Percentiles rank a stretch among this genome's conserved stretches.
phyloP scores from a whole-genome alignment of 108 stramenopile genomes.

The Heterococcus sp. region DNA sequence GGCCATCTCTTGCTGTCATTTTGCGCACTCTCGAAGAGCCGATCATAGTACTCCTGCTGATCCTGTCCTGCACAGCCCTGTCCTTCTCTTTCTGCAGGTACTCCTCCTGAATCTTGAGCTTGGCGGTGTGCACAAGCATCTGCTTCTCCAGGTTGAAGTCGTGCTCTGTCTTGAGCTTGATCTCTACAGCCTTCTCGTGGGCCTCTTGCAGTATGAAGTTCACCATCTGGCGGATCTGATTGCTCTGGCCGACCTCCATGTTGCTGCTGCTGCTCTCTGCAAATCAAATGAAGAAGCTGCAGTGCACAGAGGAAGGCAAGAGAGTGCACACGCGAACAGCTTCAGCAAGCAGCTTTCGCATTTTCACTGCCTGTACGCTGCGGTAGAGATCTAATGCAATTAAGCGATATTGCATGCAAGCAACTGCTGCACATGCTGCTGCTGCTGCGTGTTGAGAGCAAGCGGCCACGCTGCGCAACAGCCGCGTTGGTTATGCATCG shows the following conservation, averaged over 20 bases:
- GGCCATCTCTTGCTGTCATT: constrained; percentile 89
- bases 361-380: too few relatives aligned
- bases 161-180: constrained; percentile 86
- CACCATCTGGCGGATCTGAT: constrained; percentile 70
- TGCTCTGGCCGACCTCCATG: constrained; percentile 31
- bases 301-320: constrained; percentile 7
- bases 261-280: neutral
- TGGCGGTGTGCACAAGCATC: constrained; percentile 96
- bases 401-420: too few relatives aligned
- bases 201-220: constrained; percentile 85
- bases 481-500: too few relatives aligned
- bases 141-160: constrained; percentile 99
- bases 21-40: constrained; percentile 94
- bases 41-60: constrained; percentile 83
- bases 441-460: too few relatives aligned
- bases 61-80: constrained; percentile 80
- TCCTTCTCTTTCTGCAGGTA: constrained; percentile 96
- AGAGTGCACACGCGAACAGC: constrained; percentile 19
- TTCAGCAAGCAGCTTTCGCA: too few relatives aligned
- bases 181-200: constrained; percentile 99
- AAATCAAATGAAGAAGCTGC: neutral
- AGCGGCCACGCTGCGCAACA: too few relatives aligned
- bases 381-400: too few relatives aligned
- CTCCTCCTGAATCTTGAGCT: constrained; percentile 87
- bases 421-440: too few relatives aligned